Conservation (phyloP, 129 eudicot species). For the Artemisia argyi region DNA sequence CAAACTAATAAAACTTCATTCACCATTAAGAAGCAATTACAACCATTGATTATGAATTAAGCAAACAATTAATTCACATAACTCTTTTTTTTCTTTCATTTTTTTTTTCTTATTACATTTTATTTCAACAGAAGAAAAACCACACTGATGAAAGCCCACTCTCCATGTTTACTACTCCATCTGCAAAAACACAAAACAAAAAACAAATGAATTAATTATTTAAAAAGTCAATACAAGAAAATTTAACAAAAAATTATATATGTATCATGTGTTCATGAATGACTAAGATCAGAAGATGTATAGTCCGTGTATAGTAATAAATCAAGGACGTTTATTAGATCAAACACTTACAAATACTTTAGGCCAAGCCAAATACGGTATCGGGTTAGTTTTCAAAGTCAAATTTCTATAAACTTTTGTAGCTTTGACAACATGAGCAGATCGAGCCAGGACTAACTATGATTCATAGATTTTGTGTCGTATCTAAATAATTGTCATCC, state of each 20-base stretch:
- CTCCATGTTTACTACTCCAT: slow-evolving; percentile 21
- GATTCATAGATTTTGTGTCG: no score
- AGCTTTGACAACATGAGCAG: no score
- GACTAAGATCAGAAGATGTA: no score
- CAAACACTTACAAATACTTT: no score
- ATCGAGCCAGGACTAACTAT: no score
- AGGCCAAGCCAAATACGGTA: no score
- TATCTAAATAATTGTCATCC: no score
- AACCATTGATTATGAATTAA: slow-evolving; percentile 7
- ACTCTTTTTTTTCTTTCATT: neutral
- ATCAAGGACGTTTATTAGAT: no score
- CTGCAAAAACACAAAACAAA: slow-evolving; percentile 18
- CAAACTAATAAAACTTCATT: slow-evolving; percentile 13
- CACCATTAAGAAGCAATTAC: slow-evolving; percentile 23
- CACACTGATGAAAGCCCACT: slow-evolving; percentile 30
- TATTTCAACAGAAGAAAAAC: slow-evolving; percentile 23
- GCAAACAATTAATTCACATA: slow-evolving; percentile 20
- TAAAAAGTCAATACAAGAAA: neutral
- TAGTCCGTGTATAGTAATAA: no score
- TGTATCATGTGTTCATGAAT: no score
- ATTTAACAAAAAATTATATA: neutral
- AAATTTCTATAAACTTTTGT: no score
- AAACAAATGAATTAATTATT: neutral
- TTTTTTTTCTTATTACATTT: slow-evolving; percentile 27
- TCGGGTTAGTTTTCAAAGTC: no score